Percentiles rank a stretch among this genome's conserved stretches.
Conservation (phyloP, 768 basidiomycete genomes). For the Trametopsis cervina region DNA sequence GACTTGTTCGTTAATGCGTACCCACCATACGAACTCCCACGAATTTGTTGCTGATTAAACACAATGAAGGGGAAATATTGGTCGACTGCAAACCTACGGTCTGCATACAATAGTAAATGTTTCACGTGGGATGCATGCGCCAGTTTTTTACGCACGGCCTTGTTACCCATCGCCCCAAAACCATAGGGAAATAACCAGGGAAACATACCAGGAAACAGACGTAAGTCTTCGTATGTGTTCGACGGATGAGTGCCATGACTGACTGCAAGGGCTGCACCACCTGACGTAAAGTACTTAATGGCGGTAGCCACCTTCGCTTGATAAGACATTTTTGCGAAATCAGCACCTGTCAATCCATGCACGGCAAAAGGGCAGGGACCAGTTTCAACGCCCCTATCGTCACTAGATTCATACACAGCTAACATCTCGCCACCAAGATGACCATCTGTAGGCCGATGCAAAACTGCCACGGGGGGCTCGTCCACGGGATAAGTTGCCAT, state of each 20-base stretch:
- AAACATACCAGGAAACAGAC: conserved; percentile 13
- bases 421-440: conserved; percentile 18
- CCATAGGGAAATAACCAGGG: conserved; percentile 17
- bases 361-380: too few relatives aligned
- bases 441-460: conserved; percentile 10
- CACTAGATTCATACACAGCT: conserved; percentile 14
- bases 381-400: too few relatives aligned
- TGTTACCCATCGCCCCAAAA: conserved; percentile 20
- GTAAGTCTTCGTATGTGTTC: neutral
- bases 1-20: too few relatives aligned
- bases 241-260: neutral
- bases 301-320: neutral
- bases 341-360: too few relatives aligned
- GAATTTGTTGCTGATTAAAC: too few relatives aligned
- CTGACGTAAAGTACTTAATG: conserved; percentile 16
- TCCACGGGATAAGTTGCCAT: conserved; percentile 11
- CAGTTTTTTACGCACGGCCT: neutral
- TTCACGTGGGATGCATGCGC: neutral
- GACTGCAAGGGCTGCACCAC: neutral
- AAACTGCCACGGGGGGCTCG: conserved; percentile 14
- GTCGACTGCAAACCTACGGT: too few relatives aligned
- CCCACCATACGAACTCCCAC: too few relatives aligned
- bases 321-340: too few relatives aligned
- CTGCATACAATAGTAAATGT: neutral
- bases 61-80: too few relatives aligned